Percentiles rank a stretch among this genome's conserved stretches.
phyloP scores from a whole-genome alignment of 1,284 basidiomycete genomes.

The Moesziomyces sp. region DNA sequence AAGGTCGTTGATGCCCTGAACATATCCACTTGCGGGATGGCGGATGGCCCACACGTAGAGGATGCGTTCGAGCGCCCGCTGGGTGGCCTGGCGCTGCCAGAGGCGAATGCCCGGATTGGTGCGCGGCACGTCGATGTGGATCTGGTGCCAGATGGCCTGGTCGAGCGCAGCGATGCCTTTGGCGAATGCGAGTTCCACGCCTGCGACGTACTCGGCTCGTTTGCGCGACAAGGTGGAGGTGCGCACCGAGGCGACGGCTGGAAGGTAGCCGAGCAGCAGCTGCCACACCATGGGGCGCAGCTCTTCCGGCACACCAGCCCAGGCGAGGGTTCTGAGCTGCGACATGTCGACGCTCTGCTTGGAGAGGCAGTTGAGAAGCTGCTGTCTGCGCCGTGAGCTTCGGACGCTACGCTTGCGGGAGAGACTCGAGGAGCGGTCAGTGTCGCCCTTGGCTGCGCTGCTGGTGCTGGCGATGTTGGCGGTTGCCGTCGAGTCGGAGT shows the following conservation, averaged over 20 bases:
- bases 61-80: constrained; percentile 64
- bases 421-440: constrained; percentile 1
- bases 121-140: constrained; percentile 66
- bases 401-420: constrained; percentile 45
- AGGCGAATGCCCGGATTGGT: constrained; percentile 66
- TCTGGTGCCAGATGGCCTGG: constrained; percentile 66
- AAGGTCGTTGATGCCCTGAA: constrained; percentile 67
- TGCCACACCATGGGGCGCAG: constrained; percentile 94
- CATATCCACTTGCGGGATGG: constrained; percentile 66
- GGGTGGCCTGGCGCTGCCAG: constrained; percentile 65
- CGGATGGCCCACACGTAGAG: constrained; percentile 67
- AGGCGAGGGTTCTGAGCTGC: constrained; percentile 88
- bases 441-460: neutral
- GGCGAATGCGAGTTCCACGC: constrained; percentile 91
- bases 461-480: neutral
- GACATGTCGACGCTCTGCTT: constrained; percentile 69
- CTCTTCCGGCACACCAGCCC: constrained; percentile 90
- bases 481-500: neutral
- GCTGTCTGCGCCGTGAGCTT: constrained; percentile 47
- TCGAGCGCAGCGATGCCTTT: constrained; percentile 70
- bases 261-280: constrained; percentile 86
- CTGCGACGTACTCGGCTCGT: constrained; percentile 87
- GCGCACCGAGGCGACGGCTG: constrained; percentile 82
- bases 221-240: constrained; percentile 83
- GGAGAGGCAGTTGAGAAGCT: constrained; percentile 51